Evolutionary conservation across 306 rosid species (phyloP).

Genomic region (Fragaria nilgerrensis): DNA sequence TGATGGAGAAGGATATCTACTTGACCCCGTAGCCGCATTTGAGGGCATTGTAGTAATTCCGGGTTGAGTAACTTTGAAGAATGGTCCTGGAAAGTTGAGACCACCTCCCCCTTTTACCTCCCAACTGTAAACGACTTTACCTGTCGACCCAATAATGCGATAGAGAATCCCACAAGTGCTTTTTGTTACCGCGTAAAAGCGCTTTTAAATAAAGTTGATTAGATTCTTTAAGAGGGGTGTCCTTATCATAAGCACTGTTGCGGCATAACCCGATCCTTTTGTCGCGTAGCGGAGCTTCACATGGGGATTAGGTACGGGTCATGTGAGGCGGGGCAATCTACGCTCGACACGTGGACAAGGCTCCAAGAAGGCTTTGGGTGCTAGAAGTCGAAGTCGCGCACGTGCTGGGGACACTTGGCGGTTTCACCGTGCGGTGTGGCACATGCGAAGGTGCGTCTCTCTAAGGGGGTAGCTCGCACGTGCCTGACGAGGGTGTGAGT

Average conservation of each 20-base stretch:
- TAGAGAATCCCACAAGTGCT: not conserved
- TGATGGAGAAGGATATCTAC: slow-evolving; percentile 1
- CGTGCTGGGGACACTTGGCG: slow-evolving; percentile 29
- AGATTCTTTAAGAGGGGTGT: slow-evolving; percentile 3
- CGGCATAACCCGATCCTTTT: slow-evolving; percentile 12
- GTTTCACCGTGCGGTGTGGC: slow-evolving; percentile 31
- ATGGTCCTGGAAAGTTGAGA: slow-evolving; percentile 41
- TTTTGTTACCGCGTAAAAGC: slow-evolving; percentile 11
- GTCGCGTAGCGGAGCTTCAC: slow-evolving; percentile 46
- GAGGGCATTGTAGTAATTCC: slow-evolving; percentile 23
- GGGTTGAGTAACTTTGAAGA: slow-evolving; percentile 1
- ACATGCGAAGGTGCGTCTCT: slow-evolving; percentile 27
- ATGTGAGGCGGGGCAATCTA: slow-evolving; percentile 21
- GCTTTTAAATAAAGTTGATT: not conserved
- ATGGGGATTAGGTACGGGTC: slow-evolving; percentile 49
- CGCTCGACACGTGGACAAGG: slow-evolving; percentile 26
- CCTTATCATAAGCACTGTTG: slow-evolving; percentile 12
- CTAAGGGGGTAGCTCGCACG: slow-evolving; percentile 4
- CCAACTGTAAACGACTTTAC: slow-evolving; percentile 60
- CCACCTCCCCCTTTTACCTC: slow-evolving; percentile 37
- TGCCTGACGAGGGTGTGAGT: not conserved
- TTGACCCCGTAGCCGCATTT: not conserved
- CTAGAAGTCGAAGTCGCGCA: slow-evolving; percentile 18
- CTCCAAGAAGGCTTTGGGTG: not conserved
- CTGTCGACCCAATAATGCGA: slow-evolving; percentile 42